Percentiles rank a stretch among this genome's conserved stretches.
These are phyloP conservation scores for Coemansia sp. DNA, from an alignment of 192 early-diverging fungal species.

Conservation along the genomic window DNA sequence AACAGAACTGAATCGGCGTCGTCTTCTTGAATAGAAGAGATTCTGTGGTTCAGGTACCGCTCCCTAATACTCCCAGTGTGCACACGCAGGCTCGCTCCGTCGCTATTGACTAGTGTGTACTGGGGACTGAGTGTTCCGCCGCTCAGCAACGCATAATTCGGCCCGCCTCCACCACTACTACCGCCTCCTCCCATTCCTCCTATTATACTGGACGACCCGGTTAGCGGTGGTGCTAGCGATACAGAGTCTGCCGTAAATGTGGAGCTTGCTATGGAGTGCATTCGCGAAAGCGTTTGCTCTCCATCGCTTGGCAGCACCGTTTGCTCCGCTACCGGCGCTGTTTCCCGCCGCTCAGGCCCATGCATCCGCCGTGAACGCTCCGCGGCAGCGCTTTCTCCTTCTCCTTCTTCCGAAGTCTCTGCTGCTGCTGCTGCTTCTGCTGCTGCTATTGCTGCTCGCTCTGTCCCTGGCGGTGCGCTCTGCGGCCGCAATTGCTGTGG, in stretches of 20 bases:
- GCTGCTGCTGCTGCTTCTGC: too few relatives aligned
- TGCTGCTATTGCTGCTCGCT: too few relatives aligned
- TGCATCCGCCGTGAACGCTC: too few relatives aligned
- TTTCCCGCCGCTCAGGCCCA: not conserved
- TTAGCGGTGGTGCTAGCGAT: slow-evolving; percentile 7
- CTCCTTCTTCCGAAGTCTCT: too few relatives aligned
- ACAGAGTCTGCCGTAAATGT: slow-evolving; percentile 16
- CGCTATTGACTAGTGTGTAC: slow-evolving; percentile 50
- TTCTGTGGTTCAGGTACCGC: slow-evolving; percentile 35
- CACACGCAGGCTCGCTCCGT: slow-evolving; percentile 47
- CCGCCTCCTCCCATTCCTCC: not conserved
- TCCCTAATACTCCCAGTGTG: slow-evolving; percentile 54
- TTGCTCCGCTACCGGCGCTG: not conserved
- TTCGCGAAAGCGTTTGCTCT: not conserved
- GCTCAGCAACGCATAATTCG: not conserved
- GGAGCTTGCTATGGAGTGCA: slow-evolving; percentile 23
- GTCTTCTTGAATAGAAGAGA: slow-evolving; percentile 42
- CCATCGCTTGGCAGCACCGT: not conserved
- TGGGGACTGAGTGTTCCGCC: slow-evolving; percentile 46
- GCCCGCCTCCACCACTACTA: not conserved
- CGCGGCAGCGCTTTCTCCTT: too few relatives aligned
- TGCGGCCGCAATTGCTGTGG: too few relatives aligned
- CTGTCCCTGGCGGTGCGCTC: too few relatives aligned
- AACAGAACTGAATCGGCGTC: slow-evolving; percentile 35
- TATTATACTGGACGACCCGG: not conserved